These are phyloP conservation scores for Schizophyllum amplum DNA, from an alignment of 1,284 basidiomycete genomes.

Conservation along the genomic window DNA sequence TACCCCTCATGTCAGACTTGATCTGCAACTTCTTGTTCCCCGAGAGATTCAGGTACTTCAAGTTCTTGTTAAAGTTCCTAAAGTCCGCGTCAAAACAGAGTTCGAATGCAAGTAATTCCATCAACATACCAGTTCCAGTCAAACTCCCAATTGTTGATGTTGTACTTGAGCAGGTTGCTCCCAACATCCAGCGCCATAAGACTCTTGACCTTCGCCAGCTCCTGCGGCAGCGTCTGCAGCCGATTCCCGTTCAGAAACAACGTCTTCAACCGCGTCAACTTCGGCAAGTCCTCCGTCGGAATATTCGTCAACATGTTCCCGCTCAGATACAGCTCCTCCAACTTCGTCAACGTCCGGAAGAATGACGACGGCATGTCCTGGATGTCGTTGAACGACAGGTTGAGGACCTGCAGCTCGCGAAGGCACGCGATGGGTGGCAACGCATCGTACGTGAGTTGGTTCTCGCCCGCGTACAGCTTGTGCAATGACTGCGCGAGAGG, in stretches of 20 bases:
- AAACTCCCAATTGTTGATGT: constrained; percentile 98
- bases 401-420: constrained; percentile 74
- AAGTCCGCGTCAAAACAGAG: neutral
- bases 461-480: constrained; percentile 85
- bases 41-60: constrained; percentile 74
- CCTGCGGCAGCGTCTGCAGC: constrained; percentile 87
- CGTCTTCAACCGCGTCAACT: constrained; percentile 58
- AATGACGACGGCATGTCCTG: constrained; percentile 81
- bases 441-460: constrained; percentile 78
- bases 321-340: constrained; percentile 89
- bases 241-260: constrained; percentile 94
- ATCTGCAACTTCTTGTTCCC: constrained; percentile 45
- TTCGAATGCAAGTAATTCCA: constrained; percentile 4
- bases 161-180: constrained; percentile 94
- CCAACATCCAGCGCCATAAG: constrained; percentile 89
- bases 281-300: constrained; percentile 81
- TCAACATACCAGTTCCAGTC: constrained; percentile 95
- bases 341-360: constrained; percentile 56
- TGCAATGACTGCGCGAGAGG: constrained; percentile 71
- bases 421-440: constrained; percentile 72
- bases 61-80: constrained; percentile 94
- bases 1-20: constrained; percentile 27
- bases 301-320: constrained; percentile 90
- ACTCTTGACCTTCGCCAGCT: constrained; percentile 78
- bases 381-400: constrained; percentile 94